These are phyloP conservation scores for Ceriops decandra DNA, from an alignment of 345 rosid genomes.

Conservation along the genomic window DNA sequence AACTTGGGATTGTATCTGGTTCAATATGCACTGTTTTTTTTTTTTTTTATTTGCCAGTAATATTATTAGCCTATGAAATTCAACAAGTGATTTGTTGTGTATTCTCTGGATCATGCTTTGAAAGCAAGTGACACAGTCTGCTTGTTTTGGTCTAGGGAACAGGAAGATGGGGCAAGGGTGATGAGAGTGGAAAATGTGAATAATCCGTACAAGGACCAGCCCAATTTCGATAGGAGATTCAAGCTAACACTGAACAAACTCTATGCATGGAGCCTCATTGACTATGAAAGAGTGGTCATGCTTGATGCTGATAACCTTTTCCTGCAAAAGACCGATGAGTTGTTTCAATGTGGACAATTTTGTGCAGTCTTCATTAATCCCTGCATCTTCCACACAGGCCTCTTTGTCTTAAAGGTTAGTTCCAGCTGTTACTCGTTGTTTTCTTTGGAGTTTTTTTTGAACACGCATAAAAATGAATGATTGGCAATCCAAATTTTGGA, in stretches of 20 bases:
- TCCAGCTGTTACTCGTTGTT: neutral
- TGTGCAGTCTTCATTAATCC: slow-evolving; percentile 97
- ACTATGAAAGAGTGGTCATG: slow-evolving; percentile 86
- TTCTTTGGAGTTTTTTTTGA: too few species aligned
- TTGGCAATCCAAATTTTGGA: too few species aligned
- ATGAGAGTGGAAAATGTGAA: slow-evolving; percentile 80
- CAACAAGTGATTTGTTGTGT: neutral
- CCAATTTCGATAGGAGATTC: slow-evolving; percentile 64
- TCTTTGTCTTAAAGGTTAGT: slow-evolving; percentile 73
- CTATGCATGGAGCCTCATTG: slow-evolving; percentile 80
- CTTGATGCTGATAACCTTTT: slow-evolving; percentile 90
- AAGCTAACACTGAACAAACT: slow-evolving; percentile 85
- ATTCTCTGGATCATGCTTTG: neutral
- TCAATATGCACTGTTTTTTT: too few species aligned
- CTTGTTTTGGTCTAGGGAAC: slow-evolving; percentile 47
- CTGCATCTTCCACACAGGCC: slow-evolving; percentile 96
- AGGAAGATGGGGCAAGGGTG: slow-evolving; percentile 81
- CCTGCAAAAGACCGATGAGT: slow-evolving; percentile 74
- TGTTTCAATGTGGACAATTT: slow-evolving; percentile 90
- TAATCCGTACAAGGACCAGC: slow-evolving; percentile 73
- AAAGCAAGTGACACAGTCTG: slow-evolving; percentile 4
- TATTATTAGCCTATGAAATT: too few species aligned
- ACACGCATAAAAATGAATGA: too few species aligned
- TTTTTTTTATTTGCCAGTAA: too few species aligned
- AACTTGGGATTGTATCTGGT: too few species aligned